A percentile compares a stretch with the other conserved stretches of the same genome.
Evolutionary conservation across 1,139 yeast species (phyloP).

Genomic region (Diutina catenulata): DNA sequence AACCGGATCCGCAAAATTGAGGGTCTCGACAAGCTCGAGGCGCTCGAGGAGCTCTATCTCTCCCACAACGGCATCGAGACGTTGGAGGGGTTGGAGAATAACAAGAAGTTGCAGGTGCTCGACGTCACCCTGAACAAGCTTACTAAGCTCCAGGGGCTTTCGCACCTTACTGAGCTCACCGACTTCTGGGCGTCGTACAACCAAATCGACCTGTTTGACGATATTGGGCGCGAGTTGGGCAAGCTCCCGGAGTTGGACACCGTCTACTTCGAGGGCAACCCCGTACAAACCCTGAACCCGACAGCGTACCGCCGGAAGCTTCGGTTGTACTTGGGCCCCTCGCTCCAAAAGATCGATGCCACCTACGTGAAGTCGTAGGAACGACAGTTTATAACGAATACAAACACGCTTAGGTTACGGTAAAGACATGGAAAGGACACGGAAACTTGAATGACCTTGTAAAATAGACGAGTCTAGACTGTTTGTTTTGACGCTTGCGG

Average conservation of each 20-base stretch:
- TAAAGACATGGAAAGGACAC: no score
- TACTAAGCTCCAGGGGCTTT: slow-evolving; percentile 46
- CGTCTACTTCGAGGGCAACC: slow-evolving; percentile 93
- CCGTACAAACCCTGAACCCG: slow-evolving; percentile 60
- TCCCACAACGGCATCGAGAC: slow-evolving; percentile 74
- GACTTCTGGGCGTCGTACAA: slow-evolving; percentile 94
- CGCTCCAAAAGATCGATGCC: slow-evolving; percentile 85
- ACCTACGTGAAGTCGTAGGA: slow-evolving; percentile 43
- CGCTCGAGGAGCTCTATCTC: slow-evolving; percentile 76
- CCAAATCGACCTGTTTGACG: slow-evolving; percentile 52
- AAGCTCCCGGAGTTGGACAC: slow-evolving; percentile 61
- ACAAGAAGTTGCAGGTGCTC: slow-evolving; percentile 54
- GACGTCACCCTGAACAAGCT: slow-evolving; percentile 76
- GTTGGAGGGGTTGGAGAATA: slow-evolving; percentile 70
- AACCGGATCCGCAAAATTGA: slow-evolving; percentile 72
- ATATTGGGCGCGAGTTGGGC: slow-evolving; percentile 55
- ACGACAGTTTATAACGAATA: no score
- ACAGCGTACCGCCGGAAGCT: slow-evolving; percentile 82
- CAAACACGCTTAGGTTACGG: no score
- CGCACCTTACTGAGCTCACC: slow-evolving; percentile 57
- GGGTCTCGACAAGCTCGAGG: slow-evolving; percentile 60
- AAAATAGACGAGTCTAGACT: no score
- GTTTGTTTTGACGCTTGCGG: no score
- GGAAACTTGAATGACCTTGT: no score
- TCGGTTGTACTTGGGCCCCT: slow-evolving; percentile 57